These are phyloP conservation scores for Amesomyces nigricolor DNA, from an alignment of 2,329 filamentous ascomycete species.

Conservation along the genomic window DNA sequence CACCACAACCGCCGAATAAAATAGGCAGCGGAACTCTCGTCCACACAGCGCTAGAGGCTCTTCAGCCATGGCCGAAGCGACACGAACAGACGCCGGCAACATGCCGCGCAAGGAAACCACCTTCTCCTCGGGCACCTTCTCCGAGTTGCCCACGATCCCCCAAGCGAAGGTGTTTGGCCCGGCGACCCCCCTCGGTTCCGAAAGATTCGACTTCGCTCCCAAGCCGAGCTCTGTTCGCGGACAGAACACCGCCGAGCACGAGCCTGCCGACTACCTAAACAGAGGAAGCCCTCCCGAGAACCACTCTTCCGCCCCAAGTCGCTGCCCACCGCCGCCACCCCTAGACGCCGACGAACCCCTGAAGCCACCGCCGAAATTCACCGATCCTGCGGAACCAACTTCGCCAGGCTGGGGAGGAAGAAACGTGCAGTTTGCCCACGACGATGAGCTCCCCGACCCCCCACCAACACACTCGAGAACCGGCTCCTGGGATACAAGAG, in stretches of 20 bases:
- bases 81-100: constrained; percentile 12
- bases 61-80: constrained; percentile 22
- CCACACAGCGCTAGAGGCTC: not conserved
- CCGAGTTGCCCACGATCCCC: constrained; percentile 24
- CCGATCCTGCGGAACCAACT: constrained; percentile 18
- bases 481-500: constrained; percentile 62
- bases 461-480: constrained; percentile 51
- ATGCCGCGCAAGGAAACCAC: constrained; percentile 18
- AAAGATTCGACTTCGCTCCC: constrained; percentile 27
- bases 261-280: constrained; percentile 37
- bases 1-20: not conserved
- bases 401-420: constrained; percentile 44
- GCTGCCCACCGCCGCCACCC: constrained; percentile 13
- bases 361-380: constrained; percentile 23
- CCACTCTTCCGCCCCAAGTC: constrained; percentile 26
- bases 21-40: not conserved
- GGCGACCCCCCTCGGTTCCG: constrained; percentile 23
- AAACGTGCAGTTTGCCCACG: constrained; percentile 71
- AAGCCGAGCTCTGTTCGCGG: constrained; percentile 15
- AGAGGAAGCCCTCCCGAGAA: constrained; percentile 32
- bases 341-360: constrained; percentile 21
- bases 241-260: constrained; percentile 15
- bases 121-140: constrained; percentile 22
- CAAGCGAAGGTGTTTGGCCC: constrained; percentile 21
- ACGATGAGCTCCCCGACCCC: constrained; percentile 45